A percentile compares a stretch with the other conserved stretches of the same genome.
phyloP scores from a whole-genome alignment of 257 asterid genomes.

The Salvia rosmarinus region DNA sequence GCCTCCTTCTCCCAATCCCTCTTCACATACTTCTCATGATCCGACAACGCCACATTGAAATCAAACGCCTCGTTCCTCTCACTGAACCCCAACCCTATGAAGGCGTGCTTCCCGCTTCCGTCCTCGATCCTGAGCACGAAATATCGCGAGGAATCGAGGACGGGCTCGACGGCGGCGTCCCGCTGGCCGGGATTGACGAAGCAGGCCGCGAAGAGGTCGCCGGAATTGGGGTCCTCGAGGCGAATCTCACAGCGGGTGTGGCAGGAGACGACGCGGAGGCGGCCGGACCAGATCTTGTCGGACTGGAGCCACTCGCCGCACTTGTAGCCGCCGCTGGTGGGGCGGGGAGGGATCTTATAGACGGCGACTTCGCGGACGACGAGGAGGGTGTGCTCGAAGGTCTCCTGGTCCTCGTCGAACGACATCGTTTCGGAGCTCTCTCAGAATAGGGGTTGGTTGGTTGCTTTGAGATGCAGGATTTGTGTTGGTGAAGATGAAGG shows the following conservation, averaged over 20 bases:
- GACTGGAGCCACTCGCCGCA: conserved; percentile 99
- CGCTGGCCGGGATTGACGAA: conserved; percentile 85
- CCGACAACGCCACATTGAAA: conserved; percentile 88
- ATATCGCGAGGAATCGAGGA: conserved; percentile 87
- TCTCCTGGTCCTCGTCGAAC: conserved; percentile 77
- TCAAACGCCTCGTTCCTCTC: conserved; percentile 98
- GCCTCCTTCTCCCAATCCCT: conserved; percentile 71
- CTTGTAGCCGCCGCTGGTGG: conserved; percentile 97
- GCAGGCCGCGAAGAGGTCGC: conserved; percentile 96
- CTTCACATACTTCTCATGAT: conserved; percentile 90
- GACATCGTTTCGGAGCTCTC: conserved; percentile 52
- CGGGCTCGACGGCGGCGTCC: conserved; percentile 87
- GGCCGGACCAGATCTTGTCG: conserved; percentile 98
- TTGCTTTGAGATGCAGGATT: conserved; percentile 1
- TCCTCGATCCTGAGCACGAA: conserved; percentile 94
- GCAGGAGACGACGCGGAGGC: conserved; percentile 86
- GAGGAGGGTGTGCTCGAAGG: conserved; percentile 90
- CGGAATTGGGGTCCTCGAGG: conserved; percentile 86
- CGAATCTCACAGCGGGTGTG: conserved; percentile 91
- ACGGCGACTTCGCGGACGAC: conserved; percentile 96
- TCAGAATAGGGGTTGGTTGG: background rate
- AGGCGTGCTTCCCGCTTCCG: conserved; percentile 90
- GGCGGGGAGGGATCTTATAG: conserved; percentile 93
- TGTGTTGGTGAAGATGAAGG: background rate
- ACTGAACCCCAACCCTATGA: conserved; percentile 80